A percentile compares a stretch with the other conserved stretches of the same genome.
Conservation (phyloP, 768 basidiomycete genomes). For the Trametes cinnabarina region DNA sequence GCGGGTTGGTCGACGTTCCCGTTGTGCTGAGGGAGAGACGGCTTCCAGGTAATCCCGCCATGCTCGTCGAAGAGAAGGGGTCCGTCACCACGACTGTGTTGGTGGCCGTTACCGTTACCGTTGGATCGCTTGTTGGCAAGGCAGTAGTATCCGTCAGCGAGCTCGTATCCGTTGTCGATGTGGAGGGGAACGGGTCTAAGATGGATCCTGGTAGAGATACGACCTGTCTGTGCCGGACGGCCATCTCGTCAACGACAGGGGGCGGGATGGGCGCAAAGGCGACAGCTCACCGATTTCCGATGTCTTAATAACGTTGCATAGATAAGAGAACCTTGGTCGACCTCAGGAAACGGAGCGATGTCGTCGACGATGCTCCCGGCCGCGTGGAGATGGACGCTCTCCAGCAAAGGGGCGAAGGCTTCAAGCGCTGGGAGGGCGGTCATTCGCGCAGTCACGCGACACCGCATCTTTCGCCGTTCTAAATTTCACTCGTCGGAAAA, state of each 20-base stretch:
- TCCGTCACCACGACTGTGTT: not conserved
- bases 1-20: not conserved
- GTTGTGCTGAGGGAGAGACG: not conserved
- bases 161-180: not conserved
- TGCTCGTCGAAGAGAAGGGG: not conserved
- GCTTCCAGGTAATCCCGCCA: not conserved
- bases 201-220: slow-evolving; percentile 8
- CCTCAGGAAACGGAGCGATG: slow-evolving; percentile 4
- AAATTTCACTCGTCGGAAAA: not conserved
- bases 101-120: slow-evolving; percentile 4
- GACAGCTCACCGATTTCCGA: not conserved
- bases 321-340: slow-evolving; percentile 5
- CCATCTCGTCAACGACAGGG: slow-evolving; percentile 2
- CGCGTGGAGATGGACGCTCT: slow-evolving; percentile 18
- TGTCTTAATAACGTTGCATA: slow-evolving; percentile 9
- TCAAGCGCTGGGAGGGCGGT: slow-evolving; percentile 3
- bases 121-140: not conserved
- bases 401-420: not conserved
- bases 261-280: not conserved
- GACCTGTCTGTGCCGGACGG: slow-evolving; percentile 9
- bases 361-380: slow-evolving; percentile 5
- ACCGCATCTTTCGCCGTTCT: slow-evolving; percentile 8
- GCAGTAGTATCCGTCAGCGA: not conserved
- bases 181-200: not conserved
- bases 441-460: slow-evolving; percentile 7